These are phyloP conservation scores for Aspergillus panamensis DNA, from an alignment of 495 filamentous ascomycete genomes.

Conservation along the genomic window DNA sequence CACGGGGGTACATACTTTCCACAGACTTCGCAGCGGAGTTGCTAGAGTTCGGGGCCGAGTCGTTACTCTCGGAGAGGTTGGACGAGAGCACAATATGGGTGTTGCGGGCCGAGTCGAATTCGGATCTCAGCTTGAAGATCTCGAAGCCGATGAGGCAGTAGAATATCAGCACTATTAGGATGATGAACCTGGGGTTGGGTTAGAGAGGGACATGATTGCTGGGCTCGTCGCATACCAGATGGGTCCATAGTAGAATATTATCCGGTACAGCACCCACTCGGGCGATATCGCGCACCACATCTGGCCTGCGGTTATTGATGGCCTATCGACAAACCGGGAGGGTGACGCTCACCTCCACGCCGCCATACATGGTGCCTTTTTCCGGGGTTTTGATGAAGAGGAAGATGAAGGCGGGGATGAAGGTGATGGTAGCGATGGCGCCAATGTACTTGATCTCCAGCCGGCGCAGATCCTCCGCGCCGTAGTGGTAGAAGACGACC, in stretches of 20 bases:
- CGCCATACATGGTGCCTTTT: constrained; percentile 43
- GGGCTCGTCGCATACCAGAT: constrained; percentile 35
- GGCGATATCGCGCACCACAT: constrained; percentile 48
- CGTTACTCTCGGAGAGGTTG: constrained; percentile 5
- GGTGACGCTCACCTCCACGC: constrained; percentile 34
- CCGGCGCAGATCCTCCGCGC: constrained; percentile 33
- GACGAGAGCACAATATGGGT: constrained; percentile 29
- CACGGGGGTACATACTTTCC: background rate
- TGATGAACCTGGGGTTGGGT: constrained; percentile 32
- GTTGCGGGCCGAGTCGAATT: constrained; percentile 34
- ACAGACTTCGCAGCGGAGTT: constrained; percentile 2
- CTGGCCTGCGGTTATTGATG: constrained; percentile 17
- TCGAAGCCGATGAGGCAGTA: constrained; percentile 41
- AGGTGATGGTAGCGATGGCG: constrained; percentile 34
- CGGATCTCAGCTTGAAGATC: constrained; percentile 37
- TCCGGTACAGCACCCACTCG: constrained; percentile 42
- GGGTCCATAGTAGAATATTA: constrained; percentile 43
- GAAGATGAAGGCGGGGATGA: constrained; percentile 42
- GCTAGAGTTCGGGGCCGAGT: constrained; percentile 13
- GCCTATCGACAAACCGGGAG: background rate
- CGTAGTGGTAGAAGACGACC: constrained; percentile 43
- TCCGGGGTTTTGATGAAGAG: constrained; percentile 38
- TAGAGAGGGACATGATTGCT: background rate
- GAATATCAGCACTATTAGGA: constrained; percentile 35
- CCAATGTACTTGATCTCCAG: constrained; percentile 42